A percentile compares a stretch with the other conserved stretches of the same genome.
These are phyloP conservation scores for Juglanconis oblonga DNA, from an alignment of 2,329 filamentous ascomycete genomes.

Conservation along the genomic window DNA sequence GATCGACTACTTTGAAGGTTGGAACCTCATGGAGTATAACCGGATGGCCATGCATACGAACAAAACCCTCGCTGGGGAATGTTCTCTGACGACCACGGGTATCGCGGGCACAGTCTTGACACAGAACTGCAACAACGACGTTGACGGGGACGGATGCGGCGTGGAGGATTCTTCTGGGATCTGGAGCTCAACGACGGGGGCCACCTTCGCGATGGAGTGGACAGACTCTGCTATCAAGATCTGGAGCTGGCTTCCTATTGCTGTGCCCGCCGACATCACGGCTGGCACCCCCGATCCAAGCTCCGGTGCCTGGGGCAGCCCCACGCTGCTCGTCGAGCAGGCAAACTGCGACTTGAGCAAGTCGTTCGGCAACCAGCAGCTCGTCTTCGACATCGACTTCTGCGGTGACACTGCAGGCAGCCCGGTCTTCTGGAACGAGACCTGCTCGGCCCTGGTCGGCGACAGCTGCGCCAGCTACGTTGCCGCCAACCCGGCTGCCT, in stretches of 20 bases:
- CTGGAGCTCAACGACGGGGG: constrained; percentile 6
- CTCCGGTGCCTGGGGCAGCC: constrained; percentile 55
- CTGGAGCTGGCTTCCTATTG: constrained; percentile 5
- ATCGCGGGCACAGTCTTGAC: background rate
- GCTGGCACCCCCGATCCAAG: constrained; percentile 54
- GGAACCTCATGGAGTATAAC: constrained; percentile 6
- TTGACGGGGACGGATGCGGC: background rate
- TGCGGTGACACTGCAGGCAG: constrained; percentile 67
- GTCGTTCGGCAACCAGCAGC: constrained; percentile 64
- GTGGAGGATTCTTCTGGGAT: constrained; percentile 6
- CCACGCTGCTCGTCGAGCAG: constrained; percentile 58
- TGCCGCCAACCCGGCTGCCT: constrained; percentile 32
- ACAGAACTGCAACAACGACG: constrained; percentile 5
- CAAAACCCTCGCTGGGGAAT: constrained; percentile 2
- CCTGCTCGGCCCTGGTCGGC: constrained; percentile 26
- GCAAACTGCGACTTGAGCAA: constrained; percentile 59
- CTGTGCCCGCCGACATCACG: constrained; percentile 13
- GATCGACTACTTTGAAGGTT: constrained; percentile 10
- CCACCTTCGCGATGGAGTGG: constrained; percentile 13
- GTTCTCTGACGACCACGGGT: background rate
- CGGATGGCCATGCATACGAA: constrained; percentile 13
- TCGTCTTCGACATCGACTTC: constrained; percentile 73
- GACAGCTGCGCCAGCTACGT: constrained; percentile 36
- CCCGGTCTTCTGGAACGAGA: constrained; percentile 24
- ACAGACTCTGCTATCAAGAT: constrained; percentile 9